phyloP scores from a whole-genome alignment of 495 filamentous ascomycete genomes.

The Penicillium argentinense region DNA sequence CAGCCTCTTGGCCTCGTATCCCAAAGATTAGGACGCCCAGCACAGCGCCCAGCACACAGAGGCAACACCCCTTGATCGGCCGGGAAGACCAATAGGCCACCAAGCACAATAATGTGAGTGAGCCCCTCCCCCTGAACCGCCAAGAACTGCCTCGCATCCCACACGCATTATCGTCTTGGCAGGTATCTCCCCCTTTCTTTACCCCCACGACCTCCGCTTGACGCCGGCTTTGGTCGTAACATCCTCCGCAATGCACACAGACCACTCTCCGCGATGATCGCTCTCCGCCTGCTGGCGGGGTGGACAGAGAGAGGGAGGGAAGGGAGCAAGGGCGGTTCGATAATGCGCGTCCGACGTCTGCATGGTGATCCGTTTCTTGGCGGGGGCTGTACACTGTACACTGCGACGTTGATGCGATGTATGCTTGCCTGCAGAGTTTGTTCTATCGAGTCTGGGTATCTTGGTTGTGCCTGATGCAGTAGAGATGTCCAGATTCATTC shows the following conservation, averaged over 20 bases:
- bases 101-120: background rate
- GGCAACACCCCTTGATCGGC: constrained; percentile 17
- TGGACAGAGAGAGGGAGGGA: constrained; percentile 10
- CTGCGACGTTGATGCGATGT: background rate
- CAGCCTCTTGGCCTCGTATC: constrained; percentile 6
- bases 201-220: no score
- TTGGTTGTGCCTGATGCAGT: no score
- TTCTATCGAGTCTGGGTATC: no score
- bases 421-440: no score
- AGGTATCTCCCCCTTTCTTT: constrained; percentile 9
- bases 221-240: no score
- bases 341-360: constrained; percentile 3
- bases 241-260: no score
- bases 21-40: background rate
- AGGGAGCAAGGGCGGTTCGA: constrained; percentile 16
- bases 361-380: constrained; percentile 12
- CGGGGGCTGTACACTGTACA: constrained; percentile 21
- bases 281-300: no score
- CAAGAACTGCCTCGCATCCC: constrained; percentile 39
- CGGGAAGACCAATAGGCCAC: constrained; percentile 1
- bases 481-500: no score
- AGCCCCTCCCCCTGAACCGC: constrained; percentile 21
- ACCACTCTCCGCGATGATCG: no score
- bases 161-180: constrained; percentile 34
- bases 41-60: no score